Evolutionary conservation across 129 eudicot species (phyloP).

Genomic region (Apium graveolens): DNA sequence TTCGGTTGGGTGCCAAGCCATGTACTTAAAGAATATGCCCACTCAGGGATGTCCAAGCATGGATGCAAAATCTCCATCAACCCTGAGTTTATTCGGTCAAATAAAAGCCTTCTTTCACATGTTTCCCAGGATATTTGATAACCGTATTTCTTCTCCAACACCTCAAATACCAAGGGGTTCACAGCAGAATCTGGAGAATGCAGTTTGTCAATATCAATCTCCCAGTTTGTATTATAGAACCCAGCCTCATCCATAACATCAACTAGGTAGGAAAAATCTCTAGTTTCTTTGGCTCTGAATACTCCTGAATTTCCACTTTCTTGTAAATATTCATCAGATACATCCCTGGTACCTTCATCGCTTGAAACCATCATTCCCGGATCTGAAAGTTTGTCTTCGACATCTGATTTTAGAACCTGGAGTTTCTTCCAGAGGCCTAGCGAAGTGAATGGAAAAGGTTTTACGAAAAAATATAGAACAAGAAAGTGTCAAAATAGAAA

Average conservation of each 20-base stretch:
- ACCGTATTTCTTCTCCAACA: constrained; percentile 71
- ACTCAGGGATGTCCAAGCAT: constrained; percentile 14
- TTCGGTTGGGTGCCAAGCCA: constrained; percentile 19
- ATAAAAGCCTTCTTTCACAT: constrained; percentile 58
- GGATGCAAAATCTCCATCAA: constrained; percentile 41
- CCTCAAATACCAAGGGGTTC: constrained; percentile 47
- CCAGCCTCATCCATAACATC: constrained; percentile 68
- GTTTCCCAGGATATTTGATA: constrained; percentile 48
- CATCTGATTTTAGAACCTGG: constrained; percentile 39
- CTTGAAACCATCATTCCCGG: constrained; percentile 51
- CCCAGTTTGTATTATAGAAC: constrained; percentile 21
- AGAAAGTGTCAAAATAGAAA: not conserved
- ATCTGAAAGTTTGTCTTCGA: constrained; percentile 46
- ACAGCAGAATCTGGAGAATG: constrained; percentile 38
- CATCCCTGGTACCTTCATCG: constrained; percentile 36
- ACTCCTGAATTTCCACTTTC: constrained; percentile 20
- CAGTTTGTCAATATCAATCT: constrained; percentile 26
- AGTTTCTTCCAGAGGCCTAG: constrained; percentile 46
- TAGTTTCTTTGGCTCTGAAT: constrained; percentile 32
- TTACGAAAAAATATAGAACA: not conserved
- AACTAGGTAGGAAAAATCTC: constrained; percentile 62
- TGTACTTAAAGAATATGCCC: constrained; percentile 27
- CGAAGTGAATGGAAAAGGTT: constrained; percentile 8
- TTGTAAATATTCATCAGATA: constrained; percentile 17
- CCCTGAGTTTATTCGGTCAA: constrained; percentile 65